Evolutionary conservation across 73 alveolate genomes (phyloP).

Genomic region (Tetrahymena elliotti): DNA sequence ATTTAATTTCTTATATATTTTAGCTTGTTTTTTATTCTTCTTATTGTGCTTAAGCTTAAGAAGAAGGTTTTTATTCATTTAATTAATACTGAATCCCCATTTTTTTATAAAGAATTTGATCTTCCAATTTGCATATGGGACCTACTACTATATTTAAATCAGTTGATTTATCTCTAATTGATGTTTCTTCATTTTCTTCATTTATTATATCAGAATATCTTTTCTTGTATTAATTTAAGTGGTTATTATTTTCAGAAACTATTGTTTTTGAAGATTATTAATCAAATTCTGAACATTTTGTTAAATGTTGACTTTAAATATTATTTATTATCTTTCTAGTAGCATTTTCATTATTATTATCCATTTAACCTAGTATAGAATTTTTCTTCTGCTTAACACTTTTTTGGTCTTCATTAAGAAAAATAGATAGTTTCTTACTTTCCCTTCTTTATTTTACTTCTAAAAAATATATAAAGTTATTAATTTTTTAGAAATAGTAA

Average conservation of each 20-base stretch:
- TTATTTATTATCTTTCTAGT: not conserved
- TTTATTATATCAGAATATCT: not conserved
- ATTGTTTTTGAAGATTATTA: not conserved
- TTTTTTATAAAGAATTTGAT: too few species aligned
- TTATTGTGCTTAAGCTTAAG: not conserved
- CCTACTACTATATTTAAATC: not conserved
- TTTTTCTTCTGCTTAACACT: too few species aligned
- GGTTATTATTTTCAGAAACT: not conserved
- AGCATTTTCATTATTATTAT: not conserved
- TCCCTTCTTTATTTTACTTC: not conserved
- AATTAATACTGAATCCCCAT: too few species aligned
- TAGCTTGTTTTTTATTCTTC: not conserved
- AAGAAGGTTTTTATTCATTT: not conserved
- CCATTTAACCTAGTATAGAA: not conserved
- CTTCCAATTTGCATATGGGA: not conserved
- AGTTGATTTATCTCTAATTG: not conserved
- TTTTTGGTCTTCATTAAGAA: not conserved
- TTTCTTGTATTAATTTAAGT: too few species aligned
- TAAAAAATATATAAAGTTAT: too few species aligned
- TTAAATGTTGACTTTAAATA: not conserved
- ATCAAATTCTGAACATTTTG: not conserved
- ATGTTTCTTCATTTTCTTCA: not conserved
- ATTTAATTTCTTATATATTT: not conserved
- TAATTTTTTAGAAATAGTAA: too few species aligned
- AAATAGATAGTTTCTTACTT: not conserved